Evolutionary conservation across 106 monocot genomes (phyloP).

Genomic region (Phalaenopsis equestris): DNA sequence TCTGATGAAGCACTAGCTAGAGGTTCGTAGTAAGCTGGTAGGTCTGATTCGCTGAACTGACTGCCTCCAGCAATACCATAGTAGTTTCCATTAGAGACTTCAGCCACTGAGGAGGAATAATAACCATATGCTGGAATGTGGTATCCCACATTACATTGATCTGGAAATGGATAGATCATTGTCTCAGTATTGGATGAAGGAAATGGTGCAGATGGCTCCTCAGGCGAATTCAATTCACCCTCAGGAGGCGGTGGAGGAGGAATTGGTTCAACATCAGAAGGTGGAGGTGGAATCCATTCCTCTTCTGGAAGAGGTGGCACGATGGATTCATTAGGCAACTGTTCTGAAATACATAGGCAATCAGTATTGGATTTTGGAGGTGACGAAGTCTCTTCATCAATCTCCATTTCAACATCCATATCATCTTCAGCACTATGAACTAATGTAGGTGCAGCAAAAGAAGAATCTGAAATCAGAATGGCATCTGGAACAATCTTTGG

Average conservation of each 20-base stretch:
- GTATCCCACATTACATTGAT: slow-evolving; percentile 47
- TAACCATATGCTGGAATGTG: slow-evolving; percentile 40
- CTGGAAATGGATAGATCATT: slow-evolving; percentile 28
- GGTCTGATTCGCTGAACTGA: slow-evolving; percentile 36
- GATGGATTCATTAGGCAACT: slow-evolving; percentile 27
- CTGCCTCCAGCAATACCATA: slow-evolving; percentile 28
- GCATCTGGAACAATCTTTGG: slow-evolving; percentile 1
- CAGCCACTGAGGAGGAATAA: slow-evolving; percentile 36
- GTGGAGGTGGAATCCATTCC: slow-evolving; percentile 90
- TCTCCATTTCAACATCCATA: slow-evolving; percentile 99
- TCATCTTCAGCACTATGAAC: slow-evolving; percentile 35
- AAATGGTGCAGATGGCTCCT: slow-evolving; percentile 27
- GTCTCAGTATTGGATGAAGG: slow-evolving; percentile 29
- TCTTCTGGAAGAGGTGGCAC: slow-evolving; percentile 65
- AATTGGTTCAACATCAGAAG: slow-evolving; percentile 55
- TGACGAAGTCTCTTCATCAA: slow-evolving; percentile 61
- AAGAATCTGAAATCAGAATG: neutral
- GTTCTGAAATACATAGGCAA: slow-evolving; percentile 3
- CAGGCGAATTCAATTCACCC: slow-evolving; percentile 26
- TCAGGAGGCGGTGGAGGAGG: slow-evolving; percentile 71
- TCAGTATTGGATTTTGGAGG: slow-evolving; percentile 8
- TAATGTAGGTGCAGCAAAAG: slow-evolving; percentile 8
- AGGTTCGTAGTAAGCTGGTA: slow-evolving; percentile 33
- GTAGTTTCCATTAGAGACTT: slow-evolving; percentile 31
- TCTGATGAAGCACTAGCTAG: slow-evolving; percentile 20